Evolutionary conservation across 257 asterid species (phyloP), one percentile per base, ranked within the genome.

Genomic region (Solanum paucissectum): DNA sequence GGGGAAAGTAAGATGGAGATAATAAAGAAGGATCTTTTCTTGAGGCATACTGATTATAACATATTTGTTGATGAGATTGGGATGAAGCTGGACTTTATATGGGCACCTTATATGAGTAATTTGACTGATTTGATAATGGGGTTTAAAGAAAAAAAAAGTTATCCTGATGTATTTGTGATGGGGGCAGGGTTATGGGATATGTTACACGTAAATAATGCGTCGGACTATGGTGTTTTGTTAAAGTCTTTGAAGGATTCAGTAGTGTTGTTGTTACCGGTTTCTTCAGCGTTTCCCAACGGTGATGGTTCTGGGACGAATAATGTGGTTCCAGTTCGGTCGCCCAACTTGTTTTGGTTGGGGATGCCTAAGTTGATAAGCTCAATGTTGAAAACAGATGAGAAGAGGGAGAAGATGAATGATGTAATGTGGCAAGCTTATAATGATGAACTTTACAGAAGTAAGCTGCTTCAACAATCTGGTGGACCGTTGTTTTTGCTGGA

Each of bases 111-210:
- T 85, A 92, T 93, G 75, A 87, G 90, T 18, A 97, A 97, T 89
- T 91, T 97, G 92, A 95, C 98, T 6, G 91, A 91, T 58, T 83
- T 93, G 87, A 74, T 92, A 90, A 34, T 84, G 3, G 89, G 88
- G 32, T 90, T 94, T 38, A 93, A 90, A 89, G 90, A 81, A 82
- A 92, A 90, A 25, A 92, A 85, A 71, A 86, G 62, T 84, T 87
- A 89, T 83, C 99, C 99, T 0, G 99, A 96, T 93, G 95, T 96
- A 72, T 81, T 97, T 86, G 92, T 95, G 88, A 93, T 97, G 93
- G 99, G 99, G 46, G 93, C 98, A 2, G 99, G 99, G 76, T 88
- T 97, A 73, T 97, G 98, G 99, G 99, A 96, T 90, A 97, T 97
- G 98, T 86, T 96, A 84, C 99, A 94, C 20, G 91, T 95, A 87